Base-by-base conservation (phyloP, 2,329 filamentous ascomycete species). In the Cercospora canescens region DNA sequence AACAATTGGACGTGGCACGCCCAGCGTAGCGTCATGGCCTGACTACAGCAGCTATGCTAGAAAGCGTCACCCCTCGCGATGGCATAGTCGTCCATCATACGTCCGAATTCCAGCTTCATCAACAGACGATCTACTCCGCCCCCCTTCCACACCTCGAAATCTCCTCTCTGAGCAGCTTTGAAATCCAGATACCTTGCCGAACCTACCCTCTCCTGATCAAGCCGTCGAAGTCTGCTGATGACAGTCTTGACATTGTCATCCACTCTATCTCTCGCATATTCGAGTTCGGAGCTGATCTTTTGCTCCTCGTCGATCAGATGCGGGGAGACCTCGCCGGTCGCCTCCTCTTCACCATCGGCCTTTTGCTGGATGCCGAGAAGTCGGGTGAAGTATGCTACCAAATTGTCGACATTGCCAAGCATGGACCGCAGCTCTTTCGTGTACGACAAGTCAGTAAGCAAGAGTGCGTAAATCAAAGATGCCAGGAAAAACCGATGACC, bases 71-170 rank as follows among this genome's bases (percentile, higher is more conserved):
- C 60, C 54, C 60, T 54, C 16, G 37, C 24, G 18, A 62, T 62
- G 6, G 41, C 59, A 56, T 62, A 62, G 34, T 62, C 60, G n/a
- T 55, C 60, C 32, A 55, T 26, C 62, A 75, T 66, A 28, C 75
- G 70, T n/a, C 79, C 78, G 77, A 86, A 88, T 70, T 97, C 93
- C 72, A 97, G 81, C 82, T 97, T 97, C 92, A 97, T 96, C 76
- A 97, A 79, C 75, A 97, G 79, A 65, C 91, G 84, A 80, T 97
- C 93, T 54, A 97, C 88, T 1, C 93, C 91, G 0, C 92, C 92
- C 3, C 69, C 68, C 67, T 90, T 88, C 68, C 87, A 85, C 1
- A 92, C 90, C 32, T 89, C 84, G 76, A 92, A 97, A 2, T 76
- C 75, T 28, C 75, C 75, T 11, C 73, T 75, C 16, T 74, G 71